Percentiles rank a stretch among this genome's conserved stretches.
Conservation (phyloP, 768 basidiomycete genomes). For the Boletus patriciae region DNA sequence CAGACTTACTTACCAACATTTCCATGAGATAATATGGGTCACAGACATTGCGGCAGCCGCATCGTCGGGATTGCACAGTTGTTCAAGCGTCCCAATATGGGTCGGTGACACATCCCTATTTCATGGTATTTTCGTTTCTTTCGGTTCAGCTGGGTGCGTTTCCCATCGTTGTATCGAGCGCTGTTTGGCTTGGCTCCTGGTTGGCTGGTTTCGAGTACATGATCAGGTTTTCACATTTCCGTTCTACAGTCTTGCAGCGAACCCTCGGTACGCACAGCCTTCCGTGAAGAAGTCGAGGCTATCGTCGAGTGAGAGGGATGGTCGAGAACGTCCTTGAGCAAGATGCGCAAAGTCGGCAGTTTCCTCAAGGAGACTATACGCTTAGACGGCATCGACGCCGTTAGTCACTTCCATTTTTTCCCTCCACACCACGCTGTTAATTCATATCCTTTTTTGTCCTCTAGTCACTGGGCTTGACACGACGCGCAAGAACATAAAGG, state of each 20-base stretch:
- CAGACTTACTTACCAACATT: not conserved
- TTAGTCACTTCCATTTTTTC: not conserved
- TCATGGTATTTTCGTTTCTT: not conserved
- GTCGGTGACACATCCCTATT: not conserved
- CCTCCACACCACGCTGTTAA: no score
- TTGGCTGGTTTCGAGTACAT: slow-evolving; percentile 18
- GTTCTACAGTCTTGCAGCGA: not conserved
- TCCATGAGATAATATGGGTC: not conserved
- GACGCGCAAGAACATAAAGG: slow-evolving; percentile 32
- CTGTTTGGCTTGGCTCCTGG: slow-evolving; percentile 29
- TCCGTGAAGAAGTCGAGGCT: slow-evolving; percentile 37
- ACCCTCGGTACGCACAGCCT: slow-evolving; percentile 19
- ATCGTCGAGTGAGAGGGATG: not conserved
- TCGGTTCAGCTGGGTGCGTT: slow-evolving; percentile 24
- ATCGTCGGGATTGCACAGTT: not conserved
- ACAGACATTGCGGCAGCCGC: not conserved
- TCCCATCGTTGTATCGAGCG: slow-evolving; percentile 28
- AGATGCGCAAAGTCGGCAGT: slow-evolving; percentile 39
- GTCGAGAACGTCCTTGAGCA: slow-evolving; percentile 11
- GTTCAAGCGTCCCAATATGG: slow-evolving; percentile 1
- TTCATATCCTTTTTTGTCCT: not conserved
- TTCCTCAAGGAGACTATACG: slow-evolving; percentile 39
- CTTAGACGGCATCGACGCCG: slow-evolving; percentile 20
- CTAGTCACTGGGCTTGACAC: slow-evolving; percentile 27
- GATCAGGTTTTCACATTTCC: not conserved